These are phyloP conservation scores for Neopestalotiopsis rosae DNA, from an alignment of 2,329 filamentous ascomycete genomes.

Conservation along the genomic window DNA sequence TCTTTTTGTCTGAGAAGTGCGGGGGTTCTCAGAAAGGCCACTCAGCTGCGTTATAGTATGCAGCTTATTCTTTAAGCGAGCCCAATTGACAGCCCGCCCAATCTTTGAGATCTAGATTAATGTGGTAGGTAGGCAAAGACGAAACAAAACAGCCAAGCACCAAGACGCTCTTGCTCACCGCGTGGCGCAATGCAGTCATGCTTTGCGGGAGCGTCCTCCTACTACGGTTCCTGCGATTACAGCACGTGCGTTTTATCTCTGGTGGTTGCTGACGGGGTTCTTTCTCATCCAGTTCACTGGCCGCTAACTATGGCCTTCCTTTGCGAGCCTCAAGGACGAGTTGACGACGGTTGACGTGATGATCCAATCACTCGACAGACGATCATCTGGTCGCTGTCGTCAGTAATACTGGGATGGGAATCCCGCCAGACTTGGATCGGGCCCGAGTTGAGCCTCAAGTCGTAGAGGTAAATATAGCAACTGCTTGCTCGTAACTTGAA, in stretches of 20 bases:
- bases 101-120: background rate
- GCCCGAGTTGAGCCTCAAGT: background rate
- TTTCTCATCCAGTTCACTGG: background rate
- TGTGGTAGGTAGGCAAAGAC: background rate
- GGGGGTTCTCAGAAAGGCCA: background rate
- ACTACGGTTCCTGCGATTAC: background rate
- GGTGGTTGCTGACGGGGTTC: background rate
- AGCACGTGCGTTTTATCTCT: background rate
- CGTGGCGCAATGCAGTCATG: constrained; percentile 2
- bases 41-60: background rate
- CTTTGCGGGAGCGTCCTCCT: background rate
- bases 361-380: background rate
- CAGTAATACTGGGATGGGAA: background rate
- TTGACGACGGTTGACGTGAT: background rate
- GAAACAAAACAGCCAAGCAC: background rate
- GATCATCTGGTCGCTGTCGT: background rate
- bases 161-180: background rate
- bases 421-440: background rate
- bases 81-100: background rate
- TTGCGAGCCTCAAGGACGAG: background rate
- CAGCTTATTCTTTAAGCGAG: constrained; percentile 2
- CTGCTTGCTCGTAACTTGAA: background rate
- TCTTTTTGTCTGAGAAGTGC: background rate
- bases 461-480: background rate
- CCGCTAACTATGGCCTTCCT: background rate